phyloP scores from a whole-genome alignment of 306 rosid genomes.

The Clitoria ternatea region DNA sequence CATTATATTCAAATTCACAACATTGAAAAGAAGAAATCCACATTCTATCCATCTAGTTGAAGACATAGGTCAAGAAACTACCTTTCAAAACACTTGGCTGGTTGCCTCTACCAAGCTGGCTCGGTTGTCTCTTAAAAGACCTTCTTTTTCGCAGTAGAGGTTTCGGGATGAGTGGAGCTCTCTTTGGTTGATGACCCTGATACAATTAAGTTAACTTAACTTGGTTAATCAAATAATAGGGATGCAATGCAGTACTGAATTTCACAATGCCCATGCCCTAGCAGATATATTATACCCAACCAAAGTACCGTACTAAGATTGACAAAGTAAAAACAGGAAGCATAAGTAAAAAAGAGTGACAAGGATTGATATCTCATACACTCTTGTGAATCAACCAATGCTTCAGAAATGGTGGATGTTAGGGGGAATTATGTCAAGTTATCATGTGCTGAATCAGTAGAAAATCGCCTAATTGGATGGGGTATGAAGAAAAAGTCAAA shows the following conservation, averaged over 20 bases:
- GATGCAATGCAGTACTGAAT: not conserved
- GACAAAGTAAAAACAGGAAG: not conserved
- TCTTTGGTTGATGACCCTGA: constrained; percentile 62
- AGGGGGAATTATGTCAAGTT: no score
- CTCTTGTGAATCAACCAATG: no score
- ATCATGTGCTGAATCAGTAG: no score
- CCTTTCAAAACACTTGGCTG: constrained; percentile 61
- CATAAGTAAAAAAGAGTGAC: not conserved
- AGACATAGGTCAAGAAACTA: constrained; percentile 21
- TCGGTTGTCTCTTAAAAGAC: constrained; percentile 68
- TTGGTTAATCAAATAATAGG: not conserved
- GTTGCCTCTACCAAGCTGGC: constrained; percentile 58
- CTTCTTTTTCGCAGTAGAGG: constrained; percentile 63
- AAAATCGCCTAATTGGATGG: no score
- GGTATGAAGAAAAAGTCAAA: no score
- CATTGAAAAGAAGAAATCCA: not conserved
- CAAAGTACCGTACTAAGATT: not conserved
- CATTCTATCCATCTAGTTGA: not conserved
- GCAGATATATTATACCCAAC: not conserved
- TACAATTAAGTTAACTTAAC: constrained; percentile 6
- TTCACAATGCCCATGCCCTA: not conserved
- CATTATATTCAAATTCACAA: not conserved
- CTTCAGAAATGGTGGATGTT: no score
- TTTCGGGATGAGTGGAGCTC: constrained; percentile 52
- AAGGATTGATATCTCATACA: not conserved